Base-by-base conservation (phyloP, 768 basidiomycete genomes). In the Tephrocybe sp. region DNA sequence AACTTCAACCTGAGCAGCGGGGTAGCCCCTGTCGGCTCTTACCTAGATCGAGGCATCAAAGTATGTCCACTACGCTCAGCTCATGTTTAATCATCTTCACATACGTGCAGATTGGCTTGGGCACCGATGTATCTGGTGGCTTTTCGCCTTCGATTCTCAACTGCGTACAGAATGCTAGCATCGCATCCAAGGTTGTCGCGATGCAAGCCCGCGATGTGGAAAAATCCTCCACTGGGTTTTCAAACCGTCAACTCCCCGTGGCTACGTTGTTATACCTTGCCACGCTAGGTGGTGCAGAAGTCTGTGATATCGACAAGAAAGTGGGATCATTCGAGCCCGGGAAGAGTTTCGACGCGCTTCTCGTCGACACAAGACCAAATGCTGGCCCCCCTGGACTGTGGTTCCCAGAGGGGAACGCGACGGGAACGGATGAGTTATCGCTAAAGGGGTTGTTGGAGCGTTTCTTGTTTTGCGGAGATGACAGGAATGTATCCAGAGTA, bases 1-100 rank as follows among this genome's bases (percentile, higher is more conserved):
- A 98, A 98, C 66, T 89, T 96, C 65, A 89, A 96, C 69, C 64
- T 98, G 42, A 78, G 84, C 28, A 94, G 91, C 55, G 96, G 96
- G 1, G 75, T 91, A 24, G 87, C 94, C 1, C 81, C 79, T 15
- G 80, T 98, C 5, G 91, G 88, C 2, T 70, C 76, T 53, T 84
- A 87, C 67, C 73, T 98, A 11, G 94, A 98, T 65, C 70, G 67
- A 38, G 93, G 90, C 2, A 79, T 98, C 64, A 97, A 97, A 78
- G 94, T 89, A 48, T 24, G 70, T 59, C 37, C 18, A 26, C 1
- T 43, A 22, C 18, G 19, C 24, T 2, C 13, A 21, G 26, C 3
- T 47, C 46, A 6, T 42, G 19, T 34, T 18, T 7, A 8, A 37
- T 19, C 16, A 15, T 19, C 4, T 37, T 11, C 44, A 15, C 12